Evolutionary conservation across 2,329 filamentous ascomycete genomes (phyloP), one percentile per base, ranked within the genome.

Genomic region (Ophiocordyceps unilateralis): DNA sequence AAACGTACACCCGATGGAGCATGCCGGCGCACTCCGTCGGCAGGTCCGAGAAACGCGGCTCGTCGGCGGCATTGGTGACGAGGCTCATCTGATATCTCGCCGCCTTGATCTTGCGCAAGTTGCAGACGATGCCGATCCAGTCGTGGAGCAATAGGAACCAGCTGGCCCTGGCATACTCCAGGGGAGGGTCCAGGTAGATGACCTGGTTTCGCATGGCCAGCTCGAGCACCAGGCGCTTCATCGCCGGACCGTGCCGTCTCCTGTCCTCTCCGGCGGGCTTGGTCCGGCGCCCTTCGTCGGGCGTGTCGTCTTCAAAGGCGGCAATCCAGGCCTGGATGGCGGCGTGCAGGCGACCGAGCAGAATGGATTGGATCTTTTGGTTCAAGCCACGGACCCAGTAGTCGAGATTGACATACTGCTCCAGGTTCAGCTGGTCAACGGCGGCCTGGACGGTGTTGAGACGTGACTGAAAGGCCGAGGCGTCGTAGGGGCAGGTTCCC

Each of bases 201-300:
- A 95, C 83, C 60, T 98, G 91, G 53, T 96, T 96, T 26, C 85
- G 83, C 86, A 98, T 98, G 6, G 86, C 91, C 43, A 99, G 81
- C 58, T 98, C 91, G 51, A 95, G 85, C 15, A 91, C 72, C 21
- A 93, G 72, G 24, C 74, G 76, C 53, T 74, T 78, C 63, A 93
- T 77, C 4, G 70, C 70, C 0, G 85, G 84, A 3, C 65, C 63
- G 44, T 76, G 69, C 26, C 65, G 63, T 49, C 66, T 70, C 39
- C 51, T 49, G 41, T 64, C 61, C 24, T 72, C 69, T 10, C 64
- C 64, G 9, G 61, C 60, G 19, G 64, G 48, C 49, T 66, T 66
- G 51, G 72, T 76, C 41, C 72, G 66, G 40, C 69, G 66, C 47
- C 64, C 74, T 39, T 72, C 69, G 36, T 73, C 65, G 7, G 64